Evolutionary conservation across 2,329 filamentous ascomycete species (phyloP).

Genomic region (Colletotrichum lini): DNA sequence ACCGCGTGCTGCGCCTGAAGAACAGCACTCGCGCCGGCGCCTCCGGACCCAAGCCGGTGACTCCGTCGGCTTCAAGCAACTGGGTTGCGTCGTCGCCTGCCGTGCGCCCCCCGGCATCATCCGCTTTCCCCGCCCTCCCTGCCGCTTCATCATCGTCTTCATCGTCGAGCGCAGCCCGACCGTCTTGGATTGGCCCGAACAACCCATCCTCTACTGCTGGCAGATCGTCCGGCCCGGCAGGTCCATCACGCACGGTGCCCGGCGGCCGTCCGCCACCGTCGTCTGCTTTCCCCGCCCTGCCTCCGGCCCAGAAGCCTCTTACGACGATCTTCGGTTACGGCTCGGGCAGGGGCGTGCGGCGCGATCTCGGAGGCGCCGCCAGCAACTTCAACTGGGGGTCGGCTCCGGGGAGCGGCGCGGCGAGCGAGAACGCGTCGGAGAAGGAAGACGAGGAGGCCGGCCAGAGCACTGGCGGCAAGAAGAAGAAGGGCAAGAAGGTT

Average conservation of each 20-base stretch:
- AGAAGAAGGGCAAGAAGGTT: constrained; percentile 74
- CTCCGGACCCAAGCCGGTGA: constrained; percentile 43
- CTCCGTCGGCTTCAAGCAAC: constrained; percentile 45
- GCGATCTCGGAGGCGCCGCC: constrained; percentile 64
- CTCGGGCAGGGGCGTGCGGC: constrained; percentile 64
- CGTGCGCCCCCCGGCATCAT: constrained; percentile 47
- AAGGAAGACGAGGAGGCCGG: constrained; percentile 49
- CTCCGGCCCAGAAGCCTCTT: constrained; percentile 79
- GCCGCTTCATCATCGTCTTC: constrained; percentile 43
- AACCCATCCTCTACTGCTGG: constrained; percentile 33
- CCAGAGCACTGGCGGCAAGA: constrained; percentile 54
- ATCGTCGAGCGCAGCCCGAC: constrained; percentile 46
- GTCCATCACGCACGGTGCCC: constrained; percentile 3
- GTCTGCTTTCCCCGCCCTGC: constrained; percentile 87
- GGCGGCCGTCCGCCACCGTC: constrained; percentile 47
- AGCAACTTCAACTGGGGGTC: constrained; percentile 70
- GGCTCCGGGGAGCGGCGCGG: constrained; percentile 46
- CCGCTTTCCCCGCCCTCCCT: constrained; percentile 63
- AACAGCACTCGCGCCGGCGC: constrained; percentile 66
- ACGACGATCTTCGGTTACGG: constrained; percentile 76
- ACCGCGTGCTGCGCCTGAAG: constrained; percentile 71
- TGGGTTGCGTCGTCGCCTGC: constrained; percentile 42
- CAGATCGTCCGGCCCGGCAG: constrained; percentile 27
- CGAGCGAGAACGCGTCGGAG: constrained; percentile 45
- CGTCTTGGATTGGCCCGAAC: constrained; percentile 51